phyloP scores from a whole-genome alignment of 2,329 filamentous ascomycete species.

The Alternaria angustiovoidea region DNA sequence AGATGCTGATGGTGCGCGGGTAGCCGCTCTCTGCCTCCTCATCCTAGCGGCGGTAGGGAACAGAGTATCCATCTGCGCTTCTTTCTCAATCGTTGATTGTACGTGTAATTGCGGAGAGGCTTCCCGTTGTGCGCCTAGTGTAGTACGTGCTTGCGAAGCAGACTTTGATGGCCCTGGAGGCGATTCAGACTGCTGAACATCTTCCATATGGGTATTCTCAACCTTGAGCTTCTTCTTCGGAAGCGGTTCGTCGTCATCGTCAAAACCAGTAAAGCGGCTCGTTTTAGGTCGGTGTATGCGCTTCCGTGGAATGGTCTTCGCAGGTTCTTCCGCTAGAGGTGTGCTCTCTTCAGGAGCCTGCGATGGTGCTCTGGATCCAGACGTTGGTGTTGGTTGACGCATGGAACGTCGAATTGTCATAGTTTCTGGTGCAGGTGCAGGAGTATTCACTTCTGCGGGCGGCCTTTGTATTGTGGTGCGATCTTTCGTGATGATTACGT shows the following conservation, averaged over 20 bases:
- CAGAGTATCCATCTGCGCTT: constrained; percentile 73
- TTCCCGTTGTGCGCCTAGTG: constrained; percentile 34
- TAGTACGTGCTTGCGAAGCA: constrained; percentile 28
- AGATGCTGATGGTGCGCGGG: constrained; percentile 38
- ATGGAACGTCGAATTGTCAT: constrained; percentile 19
- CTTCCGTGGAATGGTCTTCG: constrained; percentile 40
- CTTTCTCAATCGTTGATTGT: constrained; percentile 48
- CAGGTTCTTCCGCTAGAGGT: constrained; percentile 27
- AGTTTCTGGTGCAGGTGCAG: constrained; percentile 25
- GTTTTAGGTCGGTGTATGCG: constrained; percentile 48
- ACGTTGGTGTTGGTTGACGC: constrained; percentile 26
- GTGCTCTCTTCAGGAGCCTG: constrained; percentile 27
- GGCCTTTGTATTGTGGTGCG: constrained; percentile 74
- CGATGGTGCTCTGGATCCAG: constrained; percentile 26
- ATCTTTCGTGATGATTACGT: constrained; percentile 85
- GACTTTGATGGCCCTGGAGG: constrained; percentile 5
- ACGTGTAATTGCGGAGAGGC: constrained; percentile 39
- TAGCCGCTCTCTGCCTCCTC: constrained; percentile 71
- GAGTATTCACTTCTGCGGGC: constrained; percentile 57
- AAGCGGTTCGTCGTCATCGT: constrained; percentile 62
- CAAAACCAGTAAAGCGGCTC: constrained; percentile 77
- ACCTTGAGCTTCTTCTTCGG: constrained; percentile 38
- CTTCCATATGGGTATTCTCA: constrained; percentile 38
- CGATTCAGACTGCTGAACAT: constrained; percentile 28
- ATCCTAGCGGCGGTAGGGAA: constrained; percentile 79